Evolutionary conservation across 257 asterid genomes (phyloP).

Genomic region (Solanum paucissectum): DNA sequence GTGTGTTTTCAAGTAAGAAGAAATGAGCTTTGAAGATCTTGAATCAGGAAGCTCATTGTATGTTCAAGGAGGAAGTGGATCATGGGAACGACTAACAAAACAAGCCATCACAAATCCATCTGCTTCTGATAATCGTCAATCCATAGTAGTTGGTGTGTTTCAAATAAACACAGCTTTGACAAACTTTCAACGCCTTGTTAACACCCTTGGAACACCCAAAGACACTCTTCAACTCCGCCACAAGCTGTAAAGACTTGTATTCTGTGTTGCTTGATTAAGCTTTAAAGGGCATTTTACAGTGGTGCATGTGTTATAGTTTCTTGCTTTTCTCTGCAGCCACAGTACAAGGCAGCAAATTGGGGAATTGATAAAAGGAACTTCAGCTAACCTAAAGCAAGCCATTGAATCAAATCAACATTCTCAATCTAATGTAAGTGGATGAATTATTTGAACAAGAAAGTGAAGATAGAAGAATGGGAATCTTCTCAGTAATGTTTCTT

Average conservation of each 20-base stretch:
- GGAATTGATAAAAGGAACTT: slow-evolving; percentile 60
- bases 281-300: neutral
- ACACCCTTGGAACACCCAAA: slow-evolving; percentile 28
- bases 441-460: neutral
- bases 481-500: neutral
- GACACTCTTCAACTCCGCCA: slow-evolving; percentile 35
- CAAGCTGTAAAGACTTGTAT: slow-evolving; percentile 18
- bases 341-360: slow-evolving; percentile 53
- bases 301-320: neutral
- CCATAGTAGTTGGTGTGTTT: slow-evolving; percentile 27
- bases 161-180: slow-evolving; percentile 34
- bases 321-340: slow-evolving; percentile 37
- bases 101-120: neutral
- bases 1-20: neutral
- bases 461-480: neutral
- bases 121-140: slow-evolving; percentile 2
- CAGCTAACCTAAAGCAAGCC: slow-evolving; percentile 57
- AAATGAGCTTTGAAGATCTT: slow-evolving; percentile 47
- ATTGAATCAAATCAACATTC: slow-evolving; percentile 45
- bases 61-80: neutral
- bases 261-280: neutral
- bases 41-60: slow-evolving; percentile 21
- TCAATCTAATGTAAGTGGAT: slow-evolving; percentile 52
- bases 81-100: slow-evolving; percentile 13
- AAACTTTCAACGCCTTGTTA: slow-evolving; percentile 28